Base-by-base conservation (phyloP, 768 basidiomycete genomes). In the Tephrocybe rancida region DNA sequence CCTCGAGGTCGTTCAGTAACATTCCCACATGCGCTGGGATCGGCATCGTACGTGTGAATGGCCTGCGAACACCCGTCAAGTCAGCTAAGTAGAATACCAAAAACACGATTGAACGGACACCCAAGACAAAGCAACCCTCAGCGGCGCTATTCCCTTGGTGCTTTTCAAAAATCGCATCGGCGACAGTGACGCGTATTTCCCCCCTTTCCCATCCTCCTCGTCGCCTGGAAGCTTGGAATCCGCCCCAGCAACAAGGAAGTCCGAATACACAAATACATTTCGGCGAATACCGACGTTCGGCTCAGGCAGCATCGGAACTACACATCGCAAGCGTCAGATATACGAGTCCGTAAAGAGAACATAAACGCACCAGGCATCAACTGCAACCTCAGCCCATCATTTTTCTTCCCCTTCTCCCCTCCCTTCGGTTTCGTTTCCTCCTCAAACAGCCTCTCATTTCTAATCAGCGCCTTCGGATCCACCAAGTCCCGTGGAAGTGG, bases 81-180 rank as follows among this genome's bases (percentile, higher is more conserved):
- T 25, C 26, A 53, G 22, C 19, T 10, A 38, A 6, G 16, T 5
- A 38, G 8, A 5, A 38, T 11, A 10, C 6, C 37, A 18, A 10
- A 38, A 18, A 5, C 30, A 32, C 7, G 13, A 32, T 38, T 18
- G 16, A 6, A 72, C 79, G 44, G 52, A 88, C 88, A 80, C 78
- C 88, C 88, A 90, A 13, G 85, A 83, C 45, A 91, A 69, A 27
- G 82, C 76, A 13, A 90, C 72, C 19, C 77, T 73, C 3, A 90
- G 70, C 3, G 86, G 74, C 50, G 81, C 77, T 19, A 83, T 64
- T 1, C 87, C 87, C 61, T 81, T 85, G 14, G 74, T 78, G 57
- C 81, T 81, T 64, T 75, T 80, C 57, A 88, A 58, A 50, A 76
- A 80, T 22, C 57, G 60, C 44, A 66, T 5, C 22, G 38, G 47